Conservation (phyloP, 2,329 filamentous ascomycete species). For the Exophiala spinifera region DNA sequence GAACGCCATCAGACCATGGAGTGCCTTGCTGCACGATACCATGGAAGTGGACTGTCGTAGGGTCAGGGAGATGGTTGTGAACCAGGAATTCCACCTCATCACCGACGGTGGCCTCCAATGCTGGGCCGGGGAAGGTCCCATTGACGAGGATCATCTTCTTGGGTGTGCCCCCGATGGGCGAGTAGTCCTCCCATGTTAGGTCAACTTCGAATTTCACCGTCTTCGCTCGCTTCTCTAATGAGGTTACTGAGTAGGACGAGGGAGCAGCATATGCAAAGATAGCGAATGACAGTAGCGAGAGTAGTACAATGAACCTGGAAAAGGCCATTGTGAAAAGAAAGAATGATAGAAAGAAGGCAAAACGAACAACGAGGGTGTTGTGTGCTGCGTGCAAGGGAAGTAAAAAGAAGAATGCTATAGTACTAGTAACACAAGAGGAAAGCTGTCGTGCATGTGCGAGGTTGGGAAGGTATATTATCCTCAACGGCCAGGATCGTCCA, state of each 20-base stretch:
- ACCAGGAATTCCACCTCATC: slow-evolving; percentile 69
- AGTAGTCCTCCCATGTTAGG: slow-evolving; percentile 36
- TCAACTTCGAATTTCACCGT: slow-evolving; percentile 33
- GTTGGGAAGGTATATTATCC: slow-evolving; percentile 19
- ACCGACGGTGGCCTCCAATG: slow-evolving; percentile 70
- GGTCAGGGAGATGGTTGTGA: slow-evolving; percentile 63
- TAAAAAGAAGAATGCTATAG: slow-evolving; percentile 9
- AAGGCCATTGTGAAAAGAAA: slow-evolving; percentile 20
- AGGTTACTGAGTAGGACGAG: slow-evolving; percentile 7
- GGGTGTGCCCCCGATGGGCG: slow-evolving; percentile 43
- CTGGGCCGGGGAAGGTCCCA: slow-evolving; percentile 69
- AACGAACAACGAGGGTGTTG: slow-evolving; percentile 14
- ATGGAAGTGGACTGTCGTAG: slow-evolving; percentile 71
- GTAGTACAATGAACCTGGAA: slow-evolving; percentile 15
- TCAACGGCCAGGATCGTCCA: slow-evolving; percentile 4
- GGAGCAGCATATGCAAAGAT: slow-evolving; percentile 18
- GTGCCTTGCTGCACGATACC: slow-evolving; percentile 75
- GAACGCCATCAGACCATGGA: slow-evolving; percentile 70
- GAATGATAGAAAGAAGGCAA: neutral
- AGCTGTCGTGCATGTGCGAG: slow-evolving; percentile 13
- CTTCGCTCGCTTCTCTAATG: slow-evolving; percentile 15
- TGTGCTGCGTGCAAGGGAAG: neutral
- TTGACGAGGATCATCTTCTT: slow-evolving; percentile 67
- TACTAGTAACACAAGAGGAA: slow-evolving; percentile 4
- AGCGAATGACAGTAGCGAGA: slow-evolving; percentile 26